Conservation (phyloP, 2,329 filamentous ascomycete genomes). For the Tolypocladium capitatum region DNA sequence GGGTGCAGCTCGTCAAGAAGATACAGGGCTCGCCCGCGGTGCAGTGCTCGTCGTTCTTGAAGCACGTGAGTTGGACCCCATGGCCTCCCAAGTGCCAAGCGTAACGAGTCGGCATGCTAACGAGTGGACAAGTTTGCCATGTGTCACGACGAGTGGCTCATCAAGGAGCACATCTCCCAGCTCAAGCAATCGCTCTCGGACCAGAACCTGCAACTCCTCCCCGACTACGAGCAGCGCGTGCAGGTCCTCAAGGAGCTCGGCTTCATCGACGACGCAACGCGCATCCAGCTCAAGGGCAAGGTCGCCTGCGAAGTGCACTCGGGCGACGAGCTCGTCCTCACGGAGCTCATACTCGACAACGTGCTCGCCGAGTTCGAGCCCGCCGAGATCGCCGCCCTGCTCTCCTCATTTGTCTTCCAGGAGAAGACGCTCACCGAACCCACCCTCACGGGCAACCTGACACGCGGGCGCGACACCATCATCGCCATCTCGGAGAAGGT, state of each 20-base stretch:
- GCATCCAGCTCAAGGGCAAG: constrained; percentile 94
- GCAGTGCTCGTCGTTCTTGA: constrained; percentile 65
- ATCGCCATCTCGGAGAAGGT: constrained; percentile 85
- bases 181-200: constrained; percentile 85
- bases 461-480: constrained; percentile 73
- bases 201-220: constrained; percentile 87
- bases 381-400: constrained; percentile 86
- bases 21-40: constrained; percentile 54
- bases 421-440: constrained; percentile 83
- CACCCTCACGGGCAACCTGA: constrained; percentile 66
- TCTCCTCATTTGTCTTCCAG: constrained; percentile 94
- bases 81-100: neutral
- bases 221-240: constrained; percentile 92
- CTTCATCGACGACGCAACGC: constrained; percentile 76
- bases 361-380: constrained; percentile 90
- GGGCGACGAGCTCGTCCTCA: constrained; percentile 88
- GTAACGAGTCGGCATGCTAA: neutral
- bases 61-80: constrained; percentile 55
- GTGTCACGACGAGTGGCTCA: constrained; percentile 93
- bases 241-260: constrained; percentile 81
- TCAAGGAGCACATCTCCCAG: constrained; percentile 83
- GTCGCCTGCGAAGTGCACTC: constrained; percentile 98
- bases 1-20: constrained; percentile 47
- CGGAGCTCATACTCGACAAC: constrained; percentile 92
- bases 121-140: constrained; percentile 65